phyloP scores from a whole-genome alignment of 768 basidiomycete genomes.

The Russula earlei region DNA sequence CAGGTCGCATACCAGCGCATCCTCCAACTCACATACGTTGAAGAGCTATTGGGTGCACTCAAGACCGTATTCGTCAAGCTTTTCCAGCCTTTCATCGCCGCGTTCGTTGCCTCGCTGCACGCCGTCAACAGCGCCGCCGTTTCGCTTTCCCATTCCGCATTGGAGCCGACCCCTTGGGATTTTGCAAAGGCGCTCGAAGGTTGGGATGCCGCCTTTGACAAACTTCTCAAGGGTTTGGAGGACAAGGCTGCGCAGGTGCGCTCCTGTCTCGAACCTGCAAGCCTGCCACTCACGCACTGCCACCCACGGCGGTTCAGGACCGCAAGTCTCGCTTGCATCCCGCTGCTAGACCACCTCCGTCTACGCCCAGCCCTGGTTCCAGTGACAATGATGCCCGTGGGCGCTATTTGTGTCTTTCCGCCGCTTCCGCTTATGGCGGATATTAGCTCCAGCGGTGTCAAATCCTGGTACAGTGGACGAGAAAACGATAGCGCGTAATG shows the following conservation, averaged over 20 bases:
- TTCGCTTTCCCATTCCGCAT: conserved; percentile 27
- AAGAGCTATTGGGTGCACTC: conserved; percentile 72
- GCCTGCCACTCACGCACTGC: background rate
- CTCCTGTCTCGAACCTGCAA: conserved; percentile 2
- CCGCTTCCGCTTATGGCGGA: background rate
- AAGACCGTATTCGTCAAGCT: conserved; percentile 81
- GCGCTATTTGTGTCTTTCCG: conserved; percentile 17
- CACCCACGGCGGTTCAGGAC: conserved; percentile 38
- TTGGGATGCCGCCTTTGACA: conserved; percentile 79
- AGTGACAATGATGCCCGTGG: conserved; percentile 54
- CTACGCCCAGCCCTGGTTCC: conserved; percentile 38
- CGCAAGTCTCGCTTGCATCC: conserved; percentile 56
- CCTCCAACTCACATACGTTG: conserved; percentile 87
- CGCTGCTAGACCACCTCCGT: conserved; percentile 28
- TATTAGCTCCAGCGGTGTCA: conserved; percentile 39
- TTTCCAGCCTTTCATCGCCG: conserved; percentile 73
- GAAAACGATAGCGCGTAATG: conserved; percentile 86
- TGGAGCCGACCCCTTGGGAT: conserved; percentile 46
- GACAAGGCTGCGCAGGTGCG: conserved; percentile 61
- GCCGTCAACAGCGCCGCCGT: conserved; percentile 41
- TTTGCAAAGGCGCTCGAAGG: conserved; percentile 61
- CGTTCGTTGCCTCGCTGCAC: conserved; percentile 79
- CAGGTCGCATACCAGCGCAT: conserved; percentile 97
- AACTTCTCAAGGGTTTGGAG: conserved; percentile 62
- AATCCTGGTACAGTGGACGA: conserved; percentile 57